Percentiles rank a stretch among this genome's conserved stretches.
Conservation (phyloP, 2,329 filamentous ascomycete genomes). For the Fonsecaea monophora region DNA sequence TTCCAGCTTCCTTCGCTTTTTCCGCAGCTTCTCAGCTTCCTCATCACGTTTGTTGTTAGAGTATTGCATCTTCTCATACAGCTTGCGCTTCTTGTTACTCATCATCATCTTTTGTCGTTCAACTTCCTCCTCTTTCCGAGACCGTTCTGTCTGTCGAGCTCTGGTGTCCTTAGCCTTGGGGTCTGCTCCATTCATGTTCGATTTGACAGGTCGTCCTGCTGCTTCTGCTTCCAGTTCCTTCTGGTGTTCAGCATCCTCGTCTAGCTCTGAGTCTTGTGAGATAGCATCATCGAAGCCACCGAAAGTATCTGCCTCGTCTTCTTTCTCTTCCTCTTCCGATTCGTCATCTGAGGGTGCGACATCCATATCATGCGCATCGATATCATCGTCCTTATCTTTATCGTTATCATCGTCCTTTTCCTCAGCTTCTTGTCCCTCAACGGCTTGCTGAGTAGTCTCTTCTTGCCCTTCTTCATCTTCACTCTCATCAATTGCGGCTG, state of each 20-base stretch:
- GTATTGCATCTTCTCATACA: constrained; percentile 97
- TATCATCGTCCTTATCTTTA: constrained; percentile 54
- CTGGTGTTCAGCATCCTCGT: constrained; percentile 74
- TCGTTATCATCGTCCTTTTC: constrained; percentile 48
- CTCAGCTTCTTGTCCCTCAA: constrained; percentile 45
- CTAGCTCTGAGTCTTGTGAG: constrained; percentile 61
- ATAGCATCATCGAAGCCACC: constrained; percentile 63
- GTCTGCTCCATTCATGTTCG: constrained; percentile 60
- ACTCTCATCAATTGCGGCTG: constrained; percentile 59
- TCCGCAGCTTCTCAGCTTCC: constrained; percentile 83
- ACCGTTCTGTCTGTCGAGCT: constrained; percentile 68
- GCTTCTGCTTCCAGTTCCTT: constrained; percentile 92
- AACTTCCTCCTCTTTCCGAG: constrained; percentile 80
- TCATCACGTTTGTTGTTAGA: constrained; percentile 91
- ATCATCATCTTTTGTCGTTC: constrained; percentile 98
- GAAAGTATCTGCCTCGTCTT: constrained; percentile 55
- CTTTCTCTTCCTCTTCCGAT: constrained; percentile 58
- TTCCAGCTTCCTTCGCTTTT: constrained; percentile 91
- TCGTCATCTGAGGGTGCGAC: constrained; percentile 47
- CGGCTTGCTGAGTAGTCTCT: constrained; percentile 30
- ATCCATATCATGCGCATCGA: constrained; percentile 57
- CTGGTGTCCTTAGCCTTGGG: constrained; percentile 69
- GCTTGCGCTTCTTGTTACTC: constrained; percentile 95
- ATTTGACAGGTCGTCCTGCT: constrained; percentile 64
- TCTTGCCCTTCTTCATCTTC: constrained; percentile 47